Conservation (phyloP, 805 yeast genomes). For the Teunomyces stri region DNA sequence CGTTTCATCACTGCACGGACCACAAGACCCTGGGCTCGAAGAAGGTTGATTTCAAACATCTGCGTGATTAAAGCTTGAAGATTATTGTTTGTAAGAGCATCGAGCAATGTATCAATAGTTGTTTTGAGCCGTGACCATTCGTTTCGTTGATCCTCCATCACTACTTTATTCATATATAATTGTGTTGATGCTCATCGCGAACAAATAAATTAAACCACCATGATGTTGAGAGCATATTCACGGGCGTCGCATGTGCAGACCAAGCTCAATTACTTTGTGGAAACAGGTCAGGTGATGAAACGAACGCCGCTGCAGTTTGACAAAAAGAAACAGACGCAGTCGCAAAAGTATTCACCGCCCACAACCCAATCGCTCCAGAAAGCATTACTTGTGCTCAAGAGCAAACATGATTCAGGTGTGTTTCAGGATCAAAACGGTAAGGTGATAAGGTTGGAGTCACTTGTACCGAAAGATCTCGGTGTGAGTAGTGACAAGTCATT, state of each 20-base stretch:
- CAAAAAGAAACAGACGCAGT: slow-evolving; percentile 8
- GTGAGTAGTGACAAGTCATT: slow-evolving; percentile 19
- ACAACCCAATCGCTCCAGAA: slow-evolving; percentile 12
- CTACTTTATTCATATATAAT: not conserved
- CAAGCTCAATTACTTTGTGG: slow-evolving; percentile 26
- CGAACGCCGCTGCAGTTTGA: slow-evolving; percentile 16
- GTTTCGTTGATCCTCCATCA: slow-evolving; percentile 22
- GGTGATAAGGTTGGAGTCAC: slow-evolving; percentile 19
- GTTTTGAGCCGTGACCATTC: slow-evolving; percentile 9
- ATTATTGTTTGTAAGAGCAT: slow-evolving; percentile 45
- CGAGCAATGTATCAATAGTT: slow-evolving; percentile 40
- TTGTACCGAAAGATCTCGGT: slow-evolving; percentile 23
- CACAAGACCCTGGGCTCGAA: slow-evolving; percentile 60
- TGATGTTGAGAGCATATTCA: not conserved
- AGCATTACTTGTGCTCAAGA: slow-evolving; percentile 25
- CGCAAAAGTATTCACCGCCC: slow-evolving; percentile 4
- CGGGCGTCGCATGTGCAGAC: slow-evolving; percentile 13
- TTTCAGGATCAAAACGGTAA: slow-evolving; percentile 25
- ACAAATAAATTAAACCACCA: not conserved
- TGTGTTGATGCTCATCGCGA: slow-evolving; percentile 5
- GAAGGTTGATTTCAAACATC: slow-evolving; percentile 56
- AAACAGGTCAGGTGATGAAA: slow-evolving; percentile 26
- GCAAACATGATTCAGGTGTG: slow-evolving; percentile 5
- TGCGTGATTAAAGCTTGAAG: slow-evolving; percentile 47
- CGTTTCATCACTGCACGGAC: slow-evolving; percentile 56